Evolutionary conservation across 148 eudicot species (phyloP).

Genomic region (Pouteria glomerata): DNA sequence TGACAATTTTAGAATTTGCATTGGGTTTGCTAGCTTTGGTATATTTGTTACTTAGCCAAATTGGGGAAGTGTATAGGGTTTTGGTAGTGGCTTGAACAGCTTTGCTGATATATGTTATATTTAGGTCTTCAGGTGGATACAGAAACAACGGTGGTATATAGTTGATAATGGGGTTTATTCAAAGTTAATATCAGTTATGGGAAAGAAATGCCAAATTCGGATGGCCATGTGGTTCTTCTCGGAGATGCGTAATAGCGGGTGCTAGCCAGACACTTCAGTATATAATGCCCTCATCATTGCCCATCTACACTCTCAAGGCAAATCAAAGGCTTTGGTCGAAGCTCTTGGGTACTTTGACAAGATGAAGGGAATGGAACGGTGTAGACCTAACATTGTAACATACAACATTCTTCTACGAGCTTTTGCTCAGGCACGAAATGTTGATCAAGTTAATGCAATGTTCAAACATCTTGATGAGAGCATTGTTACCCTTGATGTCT

Average conservation of each 20-base stretch:
- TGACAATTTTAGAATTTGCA: too few relatives aligned
- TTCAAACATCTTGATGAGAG: slow-evolving; percentile 61
- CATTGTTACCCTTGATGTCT: slow-evolving; percentile 61
- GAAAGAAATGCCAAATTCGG: slow-evolving; percentile 90
- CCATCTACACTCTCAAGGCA: slow-evolving; percentile 83
- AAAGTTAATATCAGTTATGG: slow-evolving; percentile 89
- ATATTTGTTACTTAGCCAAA: too few relatives aligned
- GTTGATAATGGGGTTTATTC: slow-evolving; percentile 93
- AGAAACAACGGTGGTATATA: slow-evolving; percentile 86
- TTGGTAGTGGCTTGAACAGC: too few relatives aligned
- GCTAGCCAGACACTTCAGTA: slow-evolving; percentile 85
- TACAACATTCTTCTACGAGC: slow-evolving; percentile 91
- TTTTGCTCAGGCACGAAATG: slow-evolving; percentile 72
- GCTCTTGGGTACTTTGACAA: slow-evolving; percentile 72
- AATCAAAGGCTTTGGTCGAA: slow-evolving; percentile 74
- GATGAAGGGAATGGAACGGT: slow-evolving; percentile 88
- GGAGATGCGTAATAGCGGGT: slow-evolving; percentile 95
- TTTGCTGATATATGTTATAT: neutral
- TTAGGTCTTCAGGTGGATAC: slow-evolving; percentile 96
- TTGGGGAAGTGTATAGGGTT: too few relatives aligned
- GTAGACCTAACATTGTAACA: slow-evolving; percentile 74
- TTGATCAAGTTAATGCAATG: too few relatives aligned
- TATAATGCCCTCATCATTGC: slow-evolving; percentile 84
- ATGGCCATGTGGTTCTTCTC: too few relatives aligned
- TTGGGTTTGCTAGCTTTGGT: too few relatives aligned